Percentiles rank a stretch among this genome's conserved stretches.
These are phyloP conservation scores for Yarrowia keelungensis DNA, from an alignment of 805 yeast genomes.

Conservation along the genomic window DNA sequence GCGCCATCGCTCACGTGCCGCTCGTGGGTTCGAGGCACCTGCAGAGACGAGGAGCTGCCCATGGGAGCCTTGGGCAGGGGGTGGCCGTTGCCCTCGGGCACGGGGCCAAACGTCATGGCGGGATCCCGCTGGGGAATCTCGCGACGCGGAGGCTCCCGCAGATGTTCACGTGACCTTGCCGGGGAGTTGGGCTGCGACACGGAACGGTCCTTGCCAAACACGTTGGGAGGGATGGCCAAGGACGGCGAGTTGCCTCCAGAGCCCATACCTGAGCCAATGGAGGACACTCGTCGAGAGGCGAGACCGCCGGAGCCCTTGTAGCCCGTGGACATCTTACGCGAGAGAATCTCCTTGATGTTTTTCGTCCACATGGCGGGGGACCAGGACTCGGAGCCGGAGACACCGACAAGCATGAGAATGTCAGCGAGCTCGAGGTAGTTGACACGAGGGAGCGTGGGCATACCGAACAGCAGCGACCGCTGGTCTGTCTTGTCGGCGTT, in stretches of 20 bases:
- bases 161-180: slow-evolving; percentile 13
- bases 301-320: slow-evolving; percentile 54
- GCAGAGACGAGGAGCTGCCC: not conserved
- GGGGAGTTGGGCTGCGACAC: slow-evolving; percentile 43
- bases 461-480: slow-evolving; percentile 73
- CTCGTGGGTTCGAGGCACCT: slow-evolving; percentile 43
- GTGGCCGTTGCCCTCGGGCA: slow-evolving; percentile 13
- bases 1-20: slow-evolving; percentile 50
- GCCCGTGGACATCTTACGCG: slow-evolving; percentile 58
- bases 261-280: slow-evolving; percentile 6
- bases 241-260: slow-evolving; percentile 26
- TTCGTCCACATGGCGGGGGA: slow-evolving; percentile 64
- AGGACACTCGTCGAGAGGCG: slow-evolving; percentile 19
- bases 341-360: slow-evolving; percentile 62
- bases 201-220: slow-evolving; percentile 39
- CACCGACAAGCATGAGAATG: slow-evolving; percentile 53
- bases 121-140: slow-evolving; percentile 27
- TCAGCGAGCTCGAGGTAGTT: slow-evolving; percentile 75
- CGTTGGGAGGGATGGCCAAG: slow-evolving; percentile 31
- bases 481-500: slow-evolving; percentile 74
- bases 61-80: slow-evolving; percentile 29
- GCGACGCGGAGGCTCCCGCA: slow-evolving; percentile 34
- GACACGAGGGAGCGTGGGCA: slow-evolving; percentile 80
- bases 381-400: slow-evolving; percentile 58
- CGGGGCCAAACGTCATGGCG: slow-evolving; percentile 26